Conservation (phyloP, 208 protist species). For the Acanthamoeba triangularis region DNA sequence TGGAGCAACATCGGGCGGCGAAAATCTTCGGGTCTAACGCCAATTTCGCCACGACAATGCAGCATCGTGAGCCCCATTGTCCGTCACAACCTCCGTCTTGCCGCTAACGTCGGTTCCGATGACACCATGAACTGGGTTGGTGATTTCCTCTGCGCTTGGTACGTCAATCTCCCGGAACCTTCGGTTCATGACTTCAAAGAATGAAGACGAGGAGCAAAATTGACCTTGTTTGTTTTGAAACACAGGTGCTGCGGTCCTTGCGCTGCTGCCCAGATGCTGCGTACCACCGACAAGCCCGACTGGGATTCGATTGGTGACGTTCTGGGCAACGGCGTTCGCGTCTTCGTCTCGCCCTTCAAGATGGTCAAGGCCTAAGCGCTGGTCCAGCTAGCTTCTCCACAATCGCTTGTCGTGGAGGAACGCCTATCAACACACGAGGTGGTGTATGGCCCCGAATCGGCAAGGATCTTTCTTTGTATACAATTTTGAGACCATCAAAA, state of each 20-base stretch:
- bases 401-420: not conserved
- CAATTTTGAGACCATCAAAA: not conserved
- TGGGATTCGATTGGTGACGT: slow-evolving; percentile 48
- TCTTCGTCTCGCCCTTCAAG: slow-evolving; percentile 42
- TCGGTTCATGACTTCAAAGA: not conserved
- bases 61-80: slow-evolving; percentile 17
- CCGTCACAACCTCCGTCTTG: slow-evolving; percentile 61
- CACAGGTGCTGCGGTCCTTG: slow-evolving; percentile 57
- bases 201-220: not conserved
- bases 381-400: not conserved
- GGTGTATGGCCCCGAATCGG: not conserved
- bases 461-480: not conserved
- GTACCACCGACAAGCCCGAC: slow-evolving; percentile 64
- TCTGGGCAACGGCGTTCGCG: slow-evolving; percentile 19
- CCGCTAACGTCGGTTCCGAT: slow-evolving; percentile 42
- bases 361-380: slow-evolving; percentile 66
- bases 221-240: not conserved
- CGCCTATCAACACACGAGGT: not conserved
- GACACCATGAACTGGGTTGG: slow-evolving; percentile 65
- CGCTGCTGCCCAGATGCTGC: slow-evolving; percentile 50
- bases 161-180: not conserved
- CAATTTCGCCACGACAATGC: not conserved
- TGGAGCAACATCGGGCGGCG: not conserved
- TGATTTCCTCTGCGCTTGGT: slow-evolving; percentile 58
- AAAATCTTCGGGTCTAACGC: too few relatives aligned